These are phyloP conservation scores for Colletotrichum paranaense DNA, from an alignment of 2,329 filamentous ascomycete species.

Conservation along the genomic window DNA sequence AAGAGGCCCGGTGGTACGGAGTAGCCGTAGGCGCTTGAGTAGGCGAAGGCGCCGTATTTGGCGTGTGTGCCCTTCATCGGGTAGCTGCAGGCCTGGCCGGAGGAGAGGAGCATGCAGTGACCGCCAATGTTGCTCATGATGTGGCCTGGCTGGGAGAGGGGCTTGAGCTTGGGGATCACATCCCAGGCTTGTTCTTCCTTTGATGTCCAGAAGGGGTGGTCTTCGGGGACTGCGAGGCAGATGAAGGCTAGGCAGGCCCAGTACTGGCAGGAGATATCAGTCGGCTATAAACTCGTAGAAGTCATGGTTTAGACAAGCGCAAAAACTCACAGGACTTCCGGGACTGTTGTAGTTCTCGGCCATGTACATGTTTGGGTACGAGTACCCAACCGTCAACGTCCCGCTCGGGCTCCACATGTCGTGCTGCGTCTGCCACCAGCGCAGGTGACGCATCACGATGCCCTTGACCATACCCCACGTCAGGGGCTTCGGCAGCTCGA, in stretches of 20 bases:
- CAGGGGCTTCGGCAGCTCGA: conserved; percentile 77
- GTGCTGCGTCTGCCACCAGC: conserved; percentile 82
- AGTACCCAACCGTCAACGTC: conserved; percentile 81
- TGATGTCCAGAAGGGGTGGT: conserved; percentile 81
- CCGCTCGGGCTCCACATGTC: conserved; percentile 82
- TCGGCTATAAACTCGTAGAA: not conserved
- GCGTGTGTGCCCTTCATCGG: conserved; percentile 84
- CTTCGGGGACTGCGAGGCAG: conserved; percentile 74
- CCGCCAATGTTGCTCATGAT: conserved; percentile 78
- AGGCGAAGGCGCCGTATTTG: conserved; percentile 84
- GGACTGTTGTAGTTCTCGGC: conserved; percentile 88
- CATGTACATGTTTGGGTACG: conserved; percentile 84
- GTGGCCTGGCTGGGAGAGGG: conserved; percentile 76
- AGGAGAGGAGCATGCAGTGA: conserved; percentile 80
- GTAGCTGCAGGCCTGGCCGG: conserved; percentile 85
- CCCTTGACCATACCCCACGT: conserved; percentile 86
- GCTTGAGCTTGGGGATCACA: conserved; percentile 68
- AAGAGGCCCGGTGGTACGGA: conserved; percentile 81
- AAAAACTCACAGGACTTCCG: conserved; percentile 63
- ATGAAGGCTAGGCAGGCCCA: conserved; percentile 86
- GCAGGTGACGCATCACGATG: conserved; percentile 76
- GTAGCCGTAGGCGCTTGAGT: conserved; percentile 81
- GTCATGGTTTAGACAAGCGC: not conserved
- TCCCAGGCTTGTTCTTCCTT: conserved; percentile 70
- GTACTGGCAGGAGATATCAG: conserved; percentile 60